Evolutionary conservation across 768 basidiomycete species (phyloP).

Genomic region (Suillus spraguei): DNA sequence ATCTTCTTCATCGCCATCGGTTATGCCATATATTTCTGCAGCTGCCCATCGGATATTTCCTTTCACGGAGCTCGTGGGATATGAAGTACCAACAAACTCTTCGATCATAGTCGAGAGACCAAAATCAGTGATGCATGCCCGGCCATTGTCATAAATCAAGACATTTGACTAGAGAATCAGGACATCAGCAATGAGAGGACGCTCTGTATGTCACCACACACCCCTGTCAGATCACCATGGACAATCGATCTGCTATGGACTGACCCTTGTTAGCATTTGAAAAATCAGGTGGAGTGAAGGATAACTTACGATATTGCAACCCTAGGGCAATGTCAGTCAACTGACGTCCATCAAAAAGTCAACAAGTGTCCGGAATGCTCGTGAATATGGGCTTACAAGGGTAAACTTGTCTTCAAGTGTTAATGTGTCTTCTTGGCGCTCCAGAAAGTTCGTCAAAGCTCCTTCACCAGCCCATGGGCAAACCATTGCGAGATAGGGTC

Average conservation of each 20-base stretch:
- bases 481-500: conserved; percentile 24
- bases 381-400: conserved; percentile 16
- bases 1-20: not conserved
- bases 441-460: conserved; percentile 17
- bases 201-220: not conserved
- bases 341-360: not conserved
- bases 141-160: conserved; percentile 42
- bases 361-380: not conserved
- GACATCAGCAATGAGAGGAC: not conserved
- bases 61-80: conserved; percentile 33
- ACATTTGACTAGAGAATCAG: conserved; percentile 8
- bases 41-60: conserved; percentile 53
- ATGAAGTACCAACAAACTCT: conserved; percentile 34
- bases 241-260: conserved; percentile 7
- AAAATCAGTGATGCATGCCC: conserved; percentile 40
- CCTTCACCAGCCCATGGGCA: conserved; percentile 25
- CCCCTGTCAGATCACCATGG: conserved; percentile 16
- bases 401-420: conserved; percentile 15
- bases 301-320: not conserved
- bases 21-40: conserved; percentile 24
- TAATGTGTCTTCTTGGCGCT: conserved; percentile 10
- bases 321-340: not conserved
- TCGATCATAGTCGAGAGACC: conserved; percentile 1
- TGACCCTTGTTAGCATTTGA: not conserved
- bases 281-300: not conserved